These are phyloP conservation scores for Dendrobium huoshanense DNA, from an alignment of 106 monocot species.

Conservation along the genomic window DNA sequence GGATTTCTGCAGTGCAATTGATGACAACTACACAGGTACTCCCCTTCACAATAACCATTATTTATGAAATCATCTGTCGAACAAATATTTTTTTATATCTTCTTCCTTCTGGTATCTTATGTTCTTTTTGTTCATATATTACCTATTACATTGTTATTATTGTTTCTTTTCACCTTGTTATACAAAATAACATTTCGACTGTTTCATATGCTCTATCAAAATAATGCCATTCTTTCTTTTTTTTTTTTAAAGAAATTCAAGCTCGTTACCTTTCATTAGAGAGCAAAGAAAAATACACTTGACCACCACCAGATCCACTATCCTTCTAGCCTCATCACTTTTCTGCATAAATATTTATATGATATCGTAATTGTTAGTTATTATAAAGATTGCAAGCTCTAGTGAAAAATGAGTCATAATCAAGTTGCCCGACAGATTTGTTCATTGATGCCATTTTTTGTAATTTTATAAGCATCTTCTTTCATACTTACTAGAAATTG, in stretches of 20 bases:
- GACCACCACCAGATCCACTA: neutral
- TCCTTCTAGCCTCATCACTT: neutral
- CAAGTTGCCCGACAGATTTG: neutral
- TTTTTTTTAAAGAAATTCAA: neutral
- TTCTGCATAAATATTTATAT: neutral
- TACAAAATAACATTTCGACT: neutral
- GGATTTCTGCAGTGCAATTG: conserved; percentile 73
- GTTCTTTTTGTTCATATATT: neutral
- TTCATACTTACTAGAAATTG: neutral
- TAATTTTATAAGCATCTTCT: neutral
- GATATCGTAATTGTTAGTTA: neutral
- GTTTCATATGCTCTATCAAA: neutral
- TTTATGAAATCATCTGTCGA: neutral
- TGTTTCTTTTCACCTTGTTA: neutral
- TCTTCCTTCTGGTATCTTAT: neutral
- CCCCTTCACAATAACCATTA: neutral
- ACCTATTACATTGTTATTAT: neutral
- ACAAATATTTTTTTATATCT: conserved; percentile 3
- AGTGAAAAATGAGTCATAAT: neutral
- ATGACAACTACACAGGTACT: conserved; percentile 79
- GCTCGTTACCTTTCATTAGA: neutral
- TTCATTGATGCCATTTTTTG: neutral
- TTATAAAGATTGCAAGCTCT: neutral
- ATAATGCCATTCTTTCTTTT: neutral
- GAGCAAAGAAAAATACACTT: neutral